These are phyloP conservation scores for Microdochium trichocladiopsis DNA, from an alignment of 2,329 filamentous ascomycete species.

Conservation along the genomic window DNA sequence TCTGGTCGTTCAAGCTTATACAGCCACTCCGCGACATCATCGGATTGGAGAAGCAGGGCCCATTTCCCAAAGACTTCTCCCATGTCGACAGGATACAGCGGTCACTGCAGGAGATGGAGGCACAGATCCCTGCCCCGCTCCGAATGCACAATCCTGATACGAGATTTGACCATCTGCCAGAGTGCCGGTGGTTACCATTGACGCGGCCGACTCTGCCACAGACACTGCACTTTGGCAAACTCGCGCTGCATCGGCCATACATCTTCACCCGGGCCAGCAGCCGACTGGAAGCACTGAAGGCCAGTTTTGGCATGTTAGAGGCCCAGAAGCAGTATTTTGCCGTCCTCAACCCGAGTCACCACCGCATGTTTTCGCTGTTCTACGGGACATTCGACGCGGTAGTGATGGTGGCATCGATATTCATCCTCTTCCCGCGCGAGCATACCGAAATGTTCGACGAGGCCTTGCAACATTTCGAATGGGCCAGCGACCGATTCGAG, in stretches of 20 bases:
- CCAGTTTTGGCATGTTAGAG: conserved; percentile 47
- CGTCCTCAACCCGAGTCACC: conserved; percentile 41
- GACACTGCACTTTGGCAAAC: conserved; percentile 43
- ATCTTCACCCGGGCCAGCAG: conserved; percentile 49
- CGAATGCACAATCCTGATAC: conserved; percentile 49
- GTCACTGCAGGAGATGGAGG: conserved; percentile 38
- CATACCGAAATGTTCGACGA: conserved; percentile 38
- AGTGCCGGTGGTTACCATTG: conserved; percentile 43
- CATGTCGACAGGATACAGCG: conserved; percentile 48
- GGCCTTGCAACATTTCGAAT: conserved; percentile 49
- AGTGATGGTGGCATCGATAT: conserved; percentile 52
- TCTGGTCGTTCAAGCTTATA: conserved; percentile 43
- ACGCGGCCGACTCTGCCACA: conserved; percentile 40
- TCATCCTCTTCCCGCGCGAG: conserved; percentile 53
- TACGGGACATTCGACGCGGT: conserved; percentile 59
- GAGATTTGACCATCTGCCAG: conserved; percentile 44
- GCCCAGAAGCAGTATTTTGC: conserved; percentile 44
- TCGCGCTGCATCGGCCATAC: conserved; percentile 56
- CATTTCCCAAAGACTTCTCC: conserved; percentile 44
- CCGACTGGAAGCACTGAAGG: conserved; percentile 47
- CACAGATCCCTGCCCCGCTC: conserved; percentile 43
- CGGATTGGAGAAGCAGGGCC: conserved; percentile 48
- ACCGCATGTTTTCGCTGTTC: conserved; percentile 49
- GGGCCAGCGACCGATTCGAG: conserved; percentile 51
- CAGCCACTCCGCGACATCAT: conserved; percentile 45